Evolutionary conservation across 23 red algal genomes (phyloP).

Genomic region (Porphyridium purpureum): DNA sequence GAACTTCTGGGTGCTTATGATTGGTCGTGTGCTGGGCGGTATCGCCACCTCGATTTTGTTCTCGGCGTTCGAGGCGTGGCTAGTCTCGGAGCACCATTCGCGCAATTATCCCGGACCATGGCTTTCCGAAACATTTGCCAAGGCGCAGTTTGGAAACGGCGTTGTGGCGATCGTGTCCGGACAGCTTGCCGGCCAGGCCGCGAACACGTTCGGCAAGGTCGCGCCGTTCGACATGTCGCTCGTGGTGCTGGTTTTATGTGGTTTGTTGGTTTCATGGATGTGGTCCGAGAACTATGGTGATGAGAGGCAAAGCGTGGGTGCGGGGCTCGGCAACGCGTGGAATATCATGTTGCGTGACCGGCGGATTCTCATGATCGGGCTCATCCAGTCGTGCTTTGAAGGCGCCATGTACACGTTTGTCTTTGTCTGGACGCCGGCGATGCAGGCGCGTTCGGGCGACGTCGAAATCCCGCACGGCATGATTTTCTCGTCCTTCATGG

Average conservation of each 20-base stretch:
- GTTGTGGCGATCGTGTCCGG: slow-evolving; percentile 74
- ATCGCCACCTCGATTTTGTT: slow-evolving; percentile 84
- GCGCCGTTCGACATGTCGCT: slow-evolving; percentile 82
- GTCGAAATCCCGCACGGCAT: slow-evolving; percentile 72
- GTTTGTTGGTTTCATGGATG: slow-evolving; percentile 28
- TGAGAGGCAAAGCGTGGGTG: slow-evolving; percentile 15
- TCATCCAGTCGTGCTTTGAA: slow-evolving; percentile 85
- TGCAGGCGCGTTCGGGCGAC: slow-evolving; percentile 36
- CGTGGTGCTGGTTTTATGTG: slow-evolving; percentile 28
- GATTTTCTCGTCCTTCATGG: slow-evolving; percentile 97
- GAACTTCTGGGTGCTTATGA: slow-evolving; percentile 54
- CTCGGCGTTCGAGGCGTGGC: slow-evolving; percentile 90
- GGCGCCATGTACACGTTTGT: slow-evolving; percentile 90
- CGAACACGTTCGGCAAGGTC: slow-evolving; percentile 54
- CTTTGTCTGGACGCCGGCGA: slow-evolving; percentile 86
- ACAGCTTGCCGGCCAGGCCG: slow-evolving; percentile 61
- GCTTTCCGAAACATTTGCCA: slow-evolving; percentile 73
- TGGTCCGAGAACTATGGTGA: slow-evolving; percentile 78
- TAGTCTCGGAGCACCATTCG: slow-evolving; percentile 76
- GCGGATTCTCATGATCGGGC: slow-evolving; percentile 51
- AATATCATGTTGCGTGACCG: slow-evolving; percentile 29
- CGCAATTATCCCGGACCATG: slow-evolving; percentile 18
- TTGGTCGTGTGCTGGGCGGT: slow-evolving; percentile 72
- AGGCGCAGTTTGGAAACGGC: slow-evolving; percentile 86
- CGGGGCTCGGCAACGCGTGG: slow-evolving; percentile 33